Percentiles rank a stretch among this genome's conserved stretches.
Conservation (phyloP, 2,329 filamentous ascomycete genomes). For the Fusarium siculi region DNA sequence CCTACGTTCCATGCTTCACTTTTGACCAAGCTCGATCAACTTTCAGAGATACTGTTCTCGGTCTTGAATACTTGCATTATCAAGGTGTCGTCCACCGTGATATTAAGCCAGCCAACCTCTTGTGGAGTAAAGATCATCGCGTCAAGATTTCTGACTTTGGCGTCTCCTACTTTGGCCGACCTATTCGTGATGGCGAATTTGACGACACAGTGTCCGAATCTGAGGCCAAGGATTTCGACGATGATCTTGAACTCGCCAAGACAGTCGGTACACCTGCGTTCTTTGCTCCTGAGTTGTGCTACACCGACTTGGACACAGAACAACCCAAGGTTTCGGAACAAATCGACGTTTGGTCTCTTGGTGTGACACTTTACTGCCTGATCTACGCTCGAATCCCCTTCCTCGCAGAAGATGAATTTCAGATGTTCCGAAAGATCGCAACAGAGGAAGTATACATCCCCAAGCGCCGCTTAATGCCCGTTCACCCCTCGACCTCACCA, state of each 20-base stretch:
- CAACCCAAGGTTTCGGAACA: slow-evolving; percentile 87
- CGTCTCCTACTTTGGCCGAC: slow-evolving; percentile 94
- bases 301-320: slow-evolving; percentile 77
- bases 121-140: slow-evolving; percentile 84
- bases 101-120: slow-evolving; percentile 89
- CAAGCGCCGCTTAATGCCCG: slow-evolving; percentile 80
- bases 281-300: slow-evolving; percentile 96
- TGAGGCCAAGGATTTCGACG: slow-evolving; percentile 87
- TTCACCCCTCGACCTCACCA: slow-evolving; percentile 69
- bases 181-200: slow-evolving; percentile 82
- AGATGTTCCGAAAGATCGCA: slow-evolving; percentile 91
- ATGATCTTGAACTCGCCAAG: slow-evolving; percentile 96
- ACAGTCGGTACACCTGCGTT: slow-evolving; percentile 98
- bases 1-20: slow-evolving; percentile 93
- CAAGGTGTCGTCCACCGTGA: slow-evolving; percentile 86
- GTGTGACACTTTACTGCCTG: slow-evolving; percentile 95
- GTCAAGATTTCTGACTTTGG: slow-evolving; percentile 99
- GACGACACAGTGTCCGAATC: slow-evolving; percentile 80
- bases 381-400: slow-evolving; percentile 95
- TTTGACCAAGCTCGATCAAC: slow-evolving; percentile 82
- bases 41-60: slow-evolving; percentile 92
- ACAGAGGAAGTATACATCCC: slow-evolving; percentile 94
- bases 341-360: slow-evolving; percentile 97
- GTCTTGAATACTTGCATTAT: slow-evolving; percentile 92
- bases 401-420: slow-evolving; percentile 88